A percentile compares a stretch with the other conserved stretches of the same genome.
Evolutionary conservation across 225 moss, liverwort and hornwort genomes (phyloP).

Genomic region (Pseudisothecium myosuroides): DNA sequence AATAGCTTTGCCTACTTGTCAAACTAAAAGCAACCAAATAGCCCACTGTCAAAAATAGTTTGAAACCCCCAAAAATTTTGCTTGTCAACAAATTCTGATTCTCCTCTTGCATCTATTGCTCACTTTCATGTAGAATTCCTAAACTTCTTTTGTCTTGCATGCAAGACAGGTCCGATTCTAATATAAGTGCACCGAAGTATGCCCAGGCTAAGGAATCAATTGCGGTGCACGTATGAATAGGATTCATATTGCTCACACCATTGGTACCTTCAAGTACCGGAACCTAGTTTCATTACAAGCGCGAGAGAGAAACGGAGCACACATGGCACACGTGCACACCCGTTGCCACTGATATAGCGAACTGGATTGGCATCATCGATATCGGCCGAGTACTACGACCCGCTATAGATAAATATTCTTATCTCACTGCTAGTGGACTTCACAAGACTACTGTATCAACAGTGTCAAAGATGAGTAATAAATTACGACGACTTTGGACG

Average conservation of each 20-base stretch:
- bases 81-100: background rate
- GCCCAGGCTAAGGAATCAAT: too few relatives aligned
- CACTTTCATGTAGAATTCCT: too few relatives aligned
- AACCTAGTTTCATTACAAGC: background rate
- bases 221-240: too few relatives aligned
- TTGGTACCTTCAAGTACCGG: background rate
- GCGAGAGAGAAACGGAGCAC: background rate
- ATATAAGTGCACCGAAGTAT: too few relatives aligned
- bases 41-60: background rate
- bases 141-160: too few relatives aligned
- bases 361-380: background rate
- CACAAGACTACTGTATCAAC: background rate
- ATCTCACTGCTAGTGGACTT: background rate
- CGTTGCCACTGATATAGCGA: background rate
- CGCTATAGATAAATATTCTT: background rate
- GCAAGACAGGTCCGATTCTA: too few relatives aligned
- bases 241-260: too few relatives aligned
- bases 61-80: background rate
- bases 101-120: background rate
- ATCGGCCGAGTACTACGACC: background rate
- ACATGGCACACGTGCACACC: background rate
- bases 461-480: background rate
- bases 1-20: background rate
- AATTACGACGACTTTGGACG: background rate
- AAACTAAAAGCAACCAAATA: background rate